These are phyloP conservation scores for Gossypium davidsonii DNA, from an alignment of 441 rosid species.

Conservation along the genomic window DNA sequence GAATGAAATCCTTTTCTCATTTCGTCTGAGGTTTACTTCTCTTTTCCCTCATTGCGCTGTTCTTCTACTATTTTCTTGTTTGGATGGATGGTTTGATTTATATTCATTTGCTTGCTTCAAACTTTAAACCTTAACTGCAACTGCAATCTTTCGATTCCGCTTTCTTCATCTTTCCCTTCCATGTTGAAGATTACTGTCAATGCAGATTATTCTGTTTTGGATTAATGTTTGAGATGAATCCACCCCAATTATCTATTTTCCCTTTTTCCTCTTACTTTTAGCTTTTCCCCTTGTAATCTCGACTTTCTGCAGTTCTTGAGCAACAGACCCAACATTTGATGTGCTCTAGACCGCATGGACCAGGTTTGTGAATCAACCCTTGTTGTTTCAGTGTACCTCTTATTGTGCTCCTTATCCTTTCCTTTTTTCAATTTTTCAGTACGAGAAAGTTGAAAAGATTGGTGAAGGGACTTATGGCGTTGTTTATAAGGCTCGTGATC, in stretches of 20 bases:
- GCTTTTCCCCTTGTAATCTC: not conserved
- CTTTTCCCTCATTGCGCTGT: not conserved
- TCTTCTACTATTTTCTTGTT: not conserved
- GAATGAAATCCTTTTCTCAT: not conserved
- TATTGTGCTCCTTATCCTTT: slow-evolving; percentile 12
- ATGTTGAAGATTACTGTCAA: not conserved
- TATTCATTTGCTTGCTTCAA: not conserved
- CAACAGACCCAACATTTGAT: slow-evolving; percentile 14
- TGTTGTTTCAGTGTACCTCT: not conserved
- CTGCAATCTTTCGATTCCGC: not conserved
- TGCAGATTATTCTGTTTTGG: slow-evolving; percentile 2
- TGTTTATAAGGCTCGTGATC: slow-evolving; percentile 91
- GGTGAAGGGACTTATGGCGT: slow-evolving; percentile 99
- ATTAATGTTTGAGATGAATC: not conserved
- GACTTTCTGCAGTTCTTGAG: slow-evolving; percentile 8
- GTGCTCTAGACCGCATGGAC: slow-evolving; percentile 29
- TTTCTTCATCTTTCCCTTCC: not conserved
- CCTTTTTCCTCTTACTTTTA: not conserved
- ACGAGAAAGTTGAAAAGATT: slow-evolving; percentile 95
- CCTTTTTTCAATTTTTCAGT: slow-evolving; percentile 36
- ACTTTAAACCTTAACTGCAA: not conserved
- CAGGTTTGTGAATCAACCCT: slow-evolving; percentile 30
- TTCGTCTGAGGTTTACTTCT: not conserved
- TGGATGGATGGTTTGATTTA: not conserved
- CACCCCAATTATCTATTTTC: not conserved